These are phyloP conservation scores for Citrus australasica DNA, from an alignment of 345 rosid genomes.

Conservation along the genomic window DNA sequence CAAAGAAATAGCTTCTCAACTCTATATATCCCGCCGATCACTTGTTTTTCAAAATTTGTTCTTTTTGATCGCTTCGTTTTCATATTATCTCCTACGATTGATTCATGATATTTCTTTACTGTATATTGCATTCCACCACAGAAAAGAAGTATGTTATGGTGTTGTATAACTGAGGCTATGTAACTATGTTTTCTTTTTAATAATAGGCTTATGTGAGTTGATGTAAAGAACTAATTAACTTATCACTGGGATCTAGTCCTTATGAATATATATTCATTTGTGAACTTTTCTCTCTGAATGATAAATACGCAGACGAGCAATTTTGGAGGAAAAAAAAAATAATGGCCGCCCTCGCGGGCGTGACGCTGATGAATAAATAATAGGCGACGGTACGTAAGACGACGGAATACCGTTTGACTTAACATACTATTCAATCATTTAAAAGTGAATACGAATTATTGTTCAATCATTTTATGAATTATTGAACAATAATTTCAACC, in stretches of 20 bases:
- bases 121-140: background rate
- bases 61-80: conserved; percentile 3
- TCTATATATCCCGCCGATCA: background rate
- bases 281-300: background rate
- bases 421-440: too few relatives aligned
- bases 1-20: conserved; percentile 7
- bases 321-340: too few relatives aligned
- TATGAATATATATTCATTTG: background rate
- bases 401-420: too few relatives aligned
- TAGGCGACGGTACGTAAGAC: too few relatives aligned
- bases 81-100: background rate
- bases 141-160: conserved; percentile 1
- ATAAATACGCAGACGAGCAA: too few relatives aligned
- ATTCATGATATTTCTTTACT: conserved; percentile 2
- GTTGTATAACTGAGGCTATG: background rate
- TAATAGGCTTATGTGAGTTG: background rate
- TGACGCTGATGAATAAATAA: too few relatives aligned
- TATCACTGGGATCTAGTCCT: background rate
- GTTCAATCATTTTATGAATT: too few relatives aligned
- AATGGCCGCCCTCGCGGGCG: too few relatives aligned
- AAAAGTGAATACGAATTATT: too few relatives aligned
- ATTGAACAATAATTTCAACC: background rate
- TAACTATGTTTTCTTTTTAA: background rate
- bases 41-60: background rate
- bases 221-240: background rate